Base-by-base conservation (phyloP, 2,329 filamentous ascomycete genomes). In the Xylariaceae sp. region DNA sequence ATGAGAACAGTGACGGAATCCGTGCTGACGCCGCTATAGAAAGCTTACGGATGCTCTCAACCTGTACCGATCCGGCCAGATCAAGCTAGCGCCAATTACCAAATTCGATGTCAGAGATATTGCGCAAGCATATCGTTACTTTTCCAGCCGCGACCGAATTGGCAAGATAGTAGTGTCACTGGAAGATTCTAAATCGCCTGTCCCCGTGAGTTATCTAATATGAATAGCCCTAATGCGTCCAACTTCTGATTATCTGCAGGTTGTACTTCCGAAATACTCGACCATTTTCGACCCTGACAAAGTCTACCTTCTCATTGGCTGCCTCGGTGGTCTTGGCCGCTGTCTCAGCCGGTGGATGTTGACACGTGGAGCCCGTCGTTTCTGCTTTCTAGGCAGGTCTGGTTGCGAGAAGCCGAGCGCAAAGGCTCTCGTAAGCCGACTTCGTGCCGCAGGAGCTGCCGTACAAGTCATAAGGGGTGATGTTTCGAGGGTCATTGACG, bases 291-390 rank as follows among this genome's bases (percentile, higher is more conserved):
- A 57, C n/a, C 23, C 48, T 9, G 41, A 51, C 2, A 62, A 62
- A 20, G 55, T 56, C 1, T 65, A 68, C 43, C 50, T 67, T 2
- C 54, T 67, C 1, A 40, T 66, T 1, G 65, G 66, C 0, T 62
- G 61, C 16, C 59, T 69, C 1, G 72, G 73, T 3, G 72, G 72
- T 1, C 56, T 76, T 0, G 72, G 73, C 0, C 64, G 70, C 10
- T 72, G 70, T 43, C 51, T 76, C 2, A 64, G 61, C 3, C 54
- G 52, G 0, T 73, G 69, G 69, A 72, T 75, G 70, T 44, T 71
- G 23, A 21, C 53, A 0, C 65, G 65, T 1, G 73, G 72, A 1
- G 70, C 67, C 2, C 57, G 64, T 1, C 57, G 67, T 16, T 68
- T 74, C 29, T 61, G 68, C 10, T 74, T 74, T 53, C 58, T 76